phyloP scores from a whole-genome alignment of 192 early-diverging fungal species.

The Piromyces finnis region DNA sequence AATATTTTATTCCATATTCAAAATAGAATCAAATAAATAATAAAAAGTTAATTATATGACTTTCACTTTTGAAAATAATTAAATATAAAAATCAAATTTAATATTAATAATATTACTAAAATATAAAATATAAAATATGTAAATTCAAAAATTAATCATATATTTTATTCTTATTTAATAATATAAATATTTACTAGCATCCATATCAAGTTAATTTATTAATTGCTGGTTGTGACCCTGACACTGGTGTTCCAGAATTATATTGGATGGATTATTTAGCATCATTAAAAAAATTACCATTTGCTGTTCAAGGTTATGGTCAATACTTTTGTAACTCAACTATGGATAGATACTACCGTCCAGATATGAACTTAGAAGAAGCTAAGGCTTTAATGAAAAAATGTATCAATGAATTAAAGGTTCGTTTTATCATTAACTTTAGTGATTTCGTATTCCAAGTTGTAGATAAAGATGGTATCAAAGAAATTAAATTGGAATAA shows the following conservation, averaged over 20 bases:
- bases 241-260: slow-evolving; percentile 48
- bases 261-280: slow-evolving; percentile 90
- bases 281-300: slow-evolving; percentile 55
- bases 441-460: slow-evolving; percentile 72
- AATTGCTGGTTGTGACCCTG: slow-evolving; percentile 66
- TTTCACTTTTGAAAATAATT: no score
- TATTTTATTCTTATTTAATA: no score
- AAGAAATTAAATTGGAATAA: slow-evolving; percentile 28
- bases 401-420: slow-evolving; percentile 68
- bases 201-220: slow-evolving; percentile 80
- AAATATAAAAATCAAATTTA: no score
- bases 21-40: no score
- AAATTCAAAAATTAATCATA: no score
- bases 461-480: slow-evolving; percentile 70
- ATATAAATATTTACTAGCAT: slow-evolving; percentile 25
- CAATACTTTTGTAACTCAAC: slow-evolving; percentile 78
- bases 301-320: slow-evolving; percentile 80
- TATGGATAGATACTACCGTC: slow-evolving; percentile 79
- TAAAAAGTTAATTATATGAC: no score
- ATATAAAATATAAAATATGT: no score
- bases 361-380: slow-evolving; percentile 65
- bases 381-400: slow-evolving; percentile 63
- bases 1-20: no score
- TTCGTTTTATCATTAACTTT: slow-evolving; percentile 69
- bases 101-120: no score